phyloP scores from a whole-genome alignment of 805 yeast species.

The Saccharomycopsis sp. region DNA sequence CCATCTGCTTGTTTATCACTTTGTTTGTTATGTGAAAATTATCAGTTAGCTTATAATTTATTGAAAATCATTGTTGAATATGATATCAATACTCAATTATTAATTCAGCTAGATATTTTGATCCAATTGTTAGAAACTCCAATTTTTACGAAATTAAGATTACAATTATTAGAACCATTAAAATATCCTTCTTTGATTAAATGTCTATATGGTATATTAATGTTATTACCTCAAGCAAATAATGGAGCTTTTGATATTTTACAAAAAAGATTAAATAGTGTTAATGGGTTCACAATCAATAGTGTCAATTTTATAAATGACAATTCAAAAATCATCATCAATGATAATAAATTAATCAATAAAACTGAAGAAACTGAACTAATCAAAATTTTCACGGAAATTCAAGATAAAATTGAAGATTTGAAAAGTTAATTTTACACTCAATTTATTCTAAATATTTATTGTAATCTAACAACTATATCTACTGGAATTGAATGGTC shows the following conservation, averaged over 20 bases:
- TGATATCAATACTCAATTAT: slow-evolving; percentile 67
- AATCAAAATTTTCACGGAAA: no score
- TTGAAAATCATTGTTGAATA: slow-evolving; percentile 70
- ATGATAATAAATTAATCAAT: no score
- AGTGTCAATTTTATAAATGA: no score
- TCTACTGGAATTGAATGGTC: no score
- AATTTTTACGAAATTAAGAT: slow-evolving; percentile 73
- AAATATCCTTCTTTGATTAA: slow-evolving; percentile 72
- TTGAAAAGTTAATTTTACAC: no score
- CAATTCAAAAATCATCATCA: no score
- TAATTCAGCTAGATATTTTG: slow-evolving; percentile 80
- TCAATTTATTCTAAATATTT: no score
- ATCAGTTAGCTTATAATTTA: slow-evolving; percentile 78
- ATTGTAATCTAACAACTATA: no score
- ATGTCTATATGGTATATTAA: slow-evolving; percentile 81
- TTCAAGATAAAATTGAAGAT: no score
- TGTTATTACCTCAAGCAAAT: slow-evolving; percentile 89
- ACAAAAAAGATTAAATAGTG: slow-evolving; percentile 61
- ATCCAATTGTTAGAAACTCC: slow-evolving; percentile 91
- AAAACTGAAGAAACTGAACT: no score
- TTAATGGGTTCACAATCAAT: slow-evolving; percentile 24
- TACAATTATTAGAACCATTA: slow-evolving; percentile 84
- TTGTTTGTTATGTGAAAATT: slow-evolving; percentile 78
- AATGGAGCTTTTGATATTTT: slow-evolving; percentile 82
- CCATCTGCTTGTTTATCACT: slow-evolving; percentile 81